These are phyloP conservation scores for Rhododendron griersonianum DNA, from an alignment of 148 eudicot genomes.

Conservation along the genomic window DNA sequence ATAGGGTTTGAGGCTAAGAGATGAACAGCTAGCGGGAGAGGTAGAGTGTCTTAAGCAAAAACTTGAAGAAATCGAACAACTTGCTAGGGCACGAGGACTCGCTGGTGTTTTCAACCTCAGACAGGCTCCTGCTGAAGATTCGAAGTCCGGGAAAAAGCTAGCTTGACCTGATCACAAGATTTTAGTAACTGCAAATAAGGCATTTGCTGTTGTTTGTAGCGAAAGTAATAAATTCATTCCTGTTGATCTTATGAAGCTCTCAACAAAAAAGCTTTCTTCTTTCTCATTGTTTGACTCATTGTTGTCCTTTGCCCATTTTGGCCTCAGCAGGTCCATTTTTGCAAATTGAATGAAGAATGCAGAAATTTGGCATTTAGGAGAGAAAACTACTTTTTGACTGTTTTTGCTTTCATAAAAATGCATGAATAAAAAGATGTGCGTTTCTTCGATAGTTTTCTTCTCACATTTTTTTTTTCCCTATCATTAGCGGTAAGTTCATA, in stretches of 20 bases:
- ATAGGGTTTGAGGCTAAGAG: constrained; percentile 54
- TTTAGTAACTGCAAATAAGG: constrained; percentile 12
- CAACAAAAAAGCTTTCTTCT: not conserved
- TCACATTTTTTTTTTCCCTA: too few species aligned
- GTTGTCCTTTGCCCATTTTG: not conserved
- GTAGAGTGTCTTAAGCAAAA: constrained; percentile 50
- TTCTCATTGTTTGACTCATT: not conserved
- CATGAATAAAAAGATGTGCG: not conserved
- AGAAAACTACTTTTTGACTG: not conserved
- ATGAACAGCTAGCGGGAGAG: constrained; percentile 54
- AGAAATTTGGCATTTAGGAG: not conserved
- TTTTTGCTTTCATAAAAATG: not conserved
- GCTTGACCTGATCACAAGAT: constrained; percentile 25
- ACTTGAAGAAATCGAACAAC: constrained; percentile 56
- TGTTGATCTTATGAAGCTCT: not conserved
- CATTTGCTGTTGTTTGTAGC: constrained; percentile 8
- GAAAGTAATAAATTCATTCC: not conserved
- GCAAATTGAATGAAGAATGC: not conserved
- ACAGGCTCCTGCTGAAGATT: constrained; percentile 21
- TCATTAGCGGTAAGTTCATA: not conserved
- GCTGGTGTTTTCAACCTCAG: constrained; percentile 47
- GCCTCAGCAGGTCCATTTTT: constrained; percentile 3
- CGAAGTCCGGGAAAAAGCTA: constrained; percentile 30
- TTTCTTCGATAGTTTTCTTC: not conserved
- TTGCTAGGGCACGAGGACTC: constrained; percentile 47